Evolutionary conservation across 2,329 filamentous ascomycete genomes (phyloP).

Genomic region (Simplicillium aogashimaense): DNA sequence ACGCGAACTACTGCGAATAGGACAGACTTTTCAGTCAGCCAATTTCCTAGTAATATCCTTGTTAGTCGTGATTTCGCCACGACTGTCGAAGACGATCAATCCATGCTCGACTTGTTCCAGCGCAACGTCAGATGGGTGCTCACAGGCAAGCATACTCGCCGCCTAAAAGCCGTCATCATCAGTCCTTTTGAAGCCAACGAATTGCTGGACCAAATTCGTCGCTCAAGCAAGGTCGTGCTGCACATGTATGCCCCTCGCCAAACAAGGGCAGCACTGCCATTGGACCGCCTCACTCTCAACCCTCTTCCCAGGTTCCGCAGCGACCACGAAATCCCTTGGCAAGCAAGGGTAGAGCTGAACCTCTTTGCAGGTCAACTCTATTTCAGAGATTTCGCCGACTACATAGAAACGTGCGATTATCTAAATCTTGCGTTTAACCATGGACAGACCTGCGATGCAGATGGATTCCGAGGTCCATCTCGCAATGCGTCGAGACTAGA

Average conservation of each 20-base stretch:
- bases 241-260: conserved; percentile 39
- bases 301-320: not conserved
- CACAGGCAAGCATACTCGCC: not conserved
- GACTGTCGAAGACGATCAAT: not conserved
- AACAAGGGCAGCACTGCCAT: too few relatives aligned
- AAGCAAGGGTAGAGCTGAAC: conserved; percentile 36
- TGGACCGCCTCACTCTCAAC: conserved; percentile 12
- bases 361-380: conserved; percentile 63
- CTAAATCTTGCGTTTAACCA: conserved; percentile 33
- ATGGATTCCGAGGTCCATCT: too few relatives aligned
- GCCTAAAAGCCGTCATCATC: conserved; percentile 36
- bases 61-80: not conserved
- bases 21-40: not conserved
- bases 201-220: conserved; percentile 28
- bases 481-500: too few relatives aligned
- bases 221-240: conserved; percentile 23
- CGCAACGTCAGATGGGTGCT: too few relatives aligned
- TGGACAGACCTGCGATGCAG: not conserved
- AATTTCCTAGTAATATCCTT: not conserved
- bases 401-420: conserved; percentile 37
- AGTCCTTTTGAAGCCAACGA: conserved; percentile 50
- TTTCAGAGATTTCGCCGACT: conserved; percentile 42
- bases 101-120: not conserved
- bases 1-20: conserved; percentile 23
- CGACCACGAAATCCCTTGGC: not conserved